Evolutionary conservation across 306 rosid species (phyloP).

Genomic region (Castanea sativa): DNA sequence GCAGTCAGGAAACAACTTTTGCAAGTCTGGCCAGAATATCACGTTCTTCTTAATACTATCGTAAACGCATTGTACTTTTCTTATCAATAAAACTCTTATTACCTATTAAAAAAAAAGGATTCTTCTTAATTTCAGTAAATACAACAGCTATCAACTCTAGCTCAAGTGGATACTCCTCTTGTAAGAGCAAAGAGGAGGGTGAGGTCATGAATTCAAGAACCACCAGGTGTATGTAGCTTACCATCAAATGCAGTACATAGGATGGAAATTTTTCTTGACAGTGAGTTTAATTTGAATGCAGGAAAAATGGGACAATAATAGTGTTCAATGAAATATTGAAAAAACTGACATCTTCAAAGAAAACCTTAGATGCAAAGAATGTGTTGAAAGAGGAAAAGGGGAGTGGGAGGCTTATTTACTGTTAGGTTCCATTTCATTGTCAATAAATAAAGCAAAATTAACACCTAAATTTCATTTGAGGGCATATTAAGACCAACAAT

Average conservation of each 20-base stretch:
- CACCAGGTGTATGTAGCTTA: too few species aligned
- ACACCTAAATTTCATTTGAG: too few species aligned
- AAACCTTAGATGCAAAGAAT: neutral
- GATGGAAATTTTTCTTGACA: neutral
- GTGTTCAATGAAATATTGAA: neutral
- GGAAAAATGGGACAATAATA: neutral
- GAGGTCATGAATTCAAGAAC: too few species aligned
- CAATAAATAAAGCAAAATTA: too few species aligned
- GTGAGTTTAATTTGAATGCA: neutral
- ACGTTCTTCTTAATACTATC: neutral
- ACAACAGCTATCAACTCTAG: too few species aligned
- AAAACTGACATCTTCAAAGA: neutral
- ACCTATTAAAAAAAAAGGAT: too few species aligned
- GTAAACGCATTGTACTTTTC: too few species aligned
- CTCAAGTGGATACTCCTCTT: too few species aligned
- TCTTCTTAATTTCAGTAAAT: neutral
- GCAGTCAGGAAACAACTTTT: neutral
- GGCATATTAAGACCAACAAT: too few species aligned
- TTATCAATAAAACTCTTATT: too few species aligned
- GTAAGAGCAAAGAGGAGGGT: too few species aligned
- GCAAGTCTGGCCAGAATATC: neutral
- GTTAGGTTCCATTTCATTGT: neutral
- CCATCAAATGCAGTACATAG: neutral
- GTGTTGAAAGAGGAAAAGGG: neutral
- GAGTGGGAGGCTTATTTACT: neutral